Evolutionary conservation across 2,329 filamentous ascomycete genomes (phyloP), one percentile per base, ranked within the genome.

Genomic region (Penicillium crustosum): DNA sequence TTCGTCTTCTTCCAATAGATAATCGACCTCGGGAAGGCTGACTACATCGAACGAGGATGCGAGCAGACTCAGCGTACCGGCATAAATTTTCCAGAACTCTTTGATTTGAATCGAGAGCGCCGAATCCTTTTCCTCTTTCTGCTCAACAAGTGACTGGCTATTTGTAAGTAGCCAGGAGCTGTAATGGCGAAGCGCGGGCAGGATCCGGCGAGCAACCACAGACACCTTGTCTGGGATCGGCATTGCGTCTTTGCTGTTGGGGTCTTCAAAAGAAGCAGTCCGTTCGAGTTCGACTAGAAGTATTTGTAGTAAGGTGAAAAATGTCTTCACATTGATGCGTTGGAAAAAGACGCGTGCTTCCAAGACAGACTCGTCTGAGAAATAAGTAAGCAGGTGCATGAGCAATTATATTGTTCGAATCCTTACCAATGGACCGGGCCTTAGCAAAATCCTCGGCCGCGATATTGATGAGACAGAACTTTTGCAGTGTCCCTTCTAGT

Each of bases 391-490:
- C 55, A 55, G 39, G n/a, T 21, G 43, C 19, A 43, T 49, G 47
- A 27, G 19, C 12, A 58, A 45, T 13, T 19, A 44, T 12, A 48
- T 39, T 47, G 55, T 54, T 62, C 41, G 33, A 50, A 33, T 13
- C 66, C 73, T 69, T 79, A 86, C 87, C 77, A 71, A 81, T 78
- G 60, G 87, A 81, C 65, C 83, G 84, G 25, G 83, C 77, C 31
- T 81, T 81, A 43, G 91, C 88, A 69, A 90, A 83, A 63, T 88
- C 84, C 72, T 94, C 91, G 7, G 93, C 91, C 6, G 91, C 87
- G 61, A 97, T 89, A 68, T 95, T 97, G 65, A 93, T 86, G 44
- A 97, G 79, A 6, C 90, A 84, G 74, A 97, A 89, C 71, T 92
- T 94, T 61, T 90, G 83, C 29, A 97, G 73, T 13, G 85, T 82